phyloP scores from a whole-genome alignment of 2,329 filamentous ascomycete genomes.

The Diaporthe ampelina region DNA sequence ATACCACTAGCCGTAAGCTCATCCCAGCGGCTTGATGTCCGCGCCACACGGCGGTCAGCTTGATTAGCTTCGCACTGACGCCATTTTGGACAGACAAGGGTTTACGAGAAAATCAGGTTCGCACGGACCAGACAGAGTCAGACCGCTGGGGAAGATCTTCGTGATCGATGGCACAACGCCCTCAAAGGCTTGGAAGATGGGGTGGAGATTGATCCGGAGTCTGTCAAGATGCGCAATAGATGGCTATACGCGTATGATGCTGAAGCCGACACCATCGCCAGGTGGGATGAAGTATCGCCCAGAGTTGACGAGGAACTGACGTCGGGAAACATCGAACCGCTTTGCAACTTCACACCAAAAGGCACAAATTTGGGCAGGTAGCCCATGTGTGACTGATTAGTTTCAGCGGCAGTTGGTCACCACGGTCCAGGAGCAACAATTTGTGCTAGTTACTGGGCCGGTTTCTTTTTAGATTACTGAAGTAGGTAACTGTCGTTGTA shows the following conservation, averaged over 20 bases:
- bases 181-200: slow-evolving; percentile 57
- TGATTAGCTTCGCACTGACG: slow-evolving; percentile 21
- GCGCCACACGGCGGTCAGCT: not conserved
- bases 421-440: not conserved
- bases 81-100: slow-evolving; percentile 50
- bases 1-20: slow-evolving; percentile 54
- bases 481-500: not conserved
- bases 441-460: not conserved
- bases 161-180: slow-evolving; percentile 60
- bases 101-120: slow-evolving; percentile 60
- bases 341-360: not conserved
- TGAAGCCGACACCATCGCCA: slow-evolving; percentile 57
- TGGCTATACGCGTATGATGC: slow-evolving; percentile 63
- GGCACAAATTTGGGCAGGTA: not conserved
- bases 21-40: not conserved
- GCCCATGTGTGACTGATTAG: not conserved
- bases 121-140: slow-evolving; percentile 56
- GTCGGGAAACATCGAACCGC: slow-evolving; percentile 49
- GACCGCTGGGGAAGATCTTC: slow-evolving; percentile 58
- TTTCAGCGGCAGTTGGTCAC: not conserved
- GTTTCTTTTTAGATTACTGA: not conserved
- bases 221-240: slow-evolving; percentile 61
- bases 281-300: slow-evolving; percentile 57
- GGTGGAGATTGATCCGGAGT: slow-evolving; percentile 60
- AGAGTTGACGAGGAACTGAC: slow-evolving; percentile 53